Percentiles rank a stretch among this genome's conserved stretches.
phyloP scores from a whole-genome alignment of 2,329 filamentous ascomycete species.

The Pseudohalonectria lignicola region DNA sequence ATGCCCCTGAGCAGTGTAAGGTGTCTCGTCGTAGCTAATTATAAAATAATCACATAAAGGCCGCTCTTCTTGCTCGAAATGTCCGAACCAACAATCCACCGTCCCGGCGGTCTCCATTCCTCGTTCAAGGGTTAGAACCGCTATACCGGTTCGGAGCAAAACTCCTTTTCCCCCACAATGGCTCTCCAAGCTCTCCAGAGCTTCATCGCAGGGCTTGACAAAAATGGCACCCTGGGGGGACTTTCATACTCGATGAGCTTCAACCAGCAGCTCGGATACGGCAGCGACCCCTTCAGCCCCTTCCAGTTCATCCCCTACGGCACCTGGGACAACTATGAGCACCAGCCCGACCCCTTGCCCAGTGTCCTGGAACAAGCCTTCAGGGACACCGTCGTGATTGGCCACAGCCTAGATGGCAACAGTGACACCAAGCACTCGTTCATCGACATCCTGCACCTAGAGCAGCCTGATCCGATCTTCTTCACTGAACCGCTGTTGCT shows the following conservation, averaged over 20 bases:
- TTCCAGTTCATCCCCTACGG: conserved; percentile 2
- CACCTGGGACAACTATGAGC: background rate
- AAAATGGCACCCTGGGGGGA: background rate
- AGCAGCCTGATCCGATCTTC: background rate
- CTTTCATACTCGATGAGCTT: background rate
- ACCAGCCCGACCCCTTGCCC: background rate
- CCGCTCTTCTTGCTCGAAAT: too few species aligned
- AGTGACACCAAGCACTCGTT: background rate
- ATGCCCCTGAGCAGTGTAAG: too few species aligned
- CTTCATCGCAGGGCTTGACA: background rate
- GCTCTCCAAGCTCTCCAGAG: background rate
- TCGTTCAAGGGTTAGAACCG: too few species aligned
- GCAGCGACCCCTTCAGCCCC: background rate
- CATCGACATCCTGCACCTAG: conserved; percentile 1
- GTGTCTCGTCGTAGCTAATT: too few species aligned
- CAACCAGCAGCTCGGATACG: conserved; percentile 1
- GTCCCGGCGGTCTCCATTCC: too few species aligned
- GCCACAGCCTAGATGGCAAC: background rate
- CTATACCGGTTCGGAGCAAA: too few species aligned
- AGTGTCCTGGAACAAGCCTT: conserved; percentile 2
- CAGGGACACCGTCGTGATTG: background rate
- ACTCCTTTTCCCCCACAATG: too few species aligned
- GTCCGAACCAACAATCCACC: too few species aligned
- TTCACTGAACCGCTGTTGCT: background rate
- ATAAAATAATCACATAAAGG: too few species aligned